Percentiles rank a stretch among this genome's conserved stretches.
Conservation (phyloP, 495 filamentous ascomycete genomes). For the Aspergillus funiculosus region DNA sequence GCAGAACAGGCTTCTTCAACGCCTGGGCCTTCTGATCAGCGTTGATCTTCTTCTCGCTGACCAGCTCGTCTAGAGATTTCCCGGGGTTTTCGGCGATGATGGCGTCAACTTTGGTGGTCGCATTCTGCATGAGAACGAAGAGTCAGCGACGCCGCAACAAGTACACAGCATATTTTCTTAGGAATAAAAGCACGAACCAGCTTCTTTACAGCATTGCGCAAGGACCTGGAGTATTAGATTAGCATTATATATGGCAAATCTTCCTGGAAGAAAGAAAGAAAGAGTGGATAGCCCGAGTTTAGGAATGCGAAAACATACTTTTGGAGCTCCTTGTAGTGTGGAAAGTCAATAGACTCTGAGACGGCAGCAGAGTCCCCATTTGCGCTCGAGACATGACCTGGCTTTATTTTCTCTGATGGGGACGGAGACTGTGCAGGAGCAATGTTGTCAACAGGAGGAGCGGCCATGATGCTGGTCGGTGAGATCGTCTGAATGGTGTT, state of each 20-base stretch:
- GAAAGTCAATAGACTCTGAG: conserved; percentile 50
- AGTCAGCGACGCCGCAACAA: too few relatives aligned
- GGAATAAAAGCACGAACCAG: conserved; percentile 54
- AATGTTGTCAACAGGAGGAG: conserved; percentile 28
- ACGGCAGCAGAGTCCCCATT: conserved; percentile 13
- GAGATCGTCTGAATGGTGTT: conserved; percentile 15
- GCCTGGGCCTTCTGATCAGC: conserved; percentile 83
- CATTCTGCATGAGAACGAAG: conserved; percentile 58
- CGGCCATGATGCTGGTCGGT: conserved; percentile 38
- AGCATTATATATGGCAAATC: conserved; percentile 4
- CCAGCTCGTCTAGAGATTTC: conserved; percentile 77
- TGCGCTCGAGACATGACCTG: conserved; percentile 24
- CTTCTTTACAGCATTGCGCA: conserved; percentile 85
- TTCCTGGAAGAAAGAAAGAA: not conserved
- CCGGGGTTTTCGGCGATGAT: conserved; percentile 71
- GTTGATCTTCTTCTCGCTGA: conserved; percentile 80
- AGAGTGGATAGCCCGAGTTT: too few relatives aligned
- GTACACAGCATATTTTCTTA: too few relatives aligned
- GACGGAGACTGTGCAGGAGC: conserved; percentile 26
- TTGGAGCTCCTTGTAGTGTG: conserved; percentile 76
- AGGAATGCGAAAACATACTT: conserved; percentile 53
- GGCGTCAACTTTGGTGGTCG: conserved; percentile 69
- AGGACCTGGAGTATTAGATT: conserved; percentile 48
- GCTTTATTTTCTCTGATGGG: conserved; percentile 41
- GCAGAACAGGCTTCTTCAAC: conserved; percentile 82